Base-by-base conservation (phyloP, 2,329 filamentous ascomycete genomes). In the Xylaria arbuscula region DNA sequence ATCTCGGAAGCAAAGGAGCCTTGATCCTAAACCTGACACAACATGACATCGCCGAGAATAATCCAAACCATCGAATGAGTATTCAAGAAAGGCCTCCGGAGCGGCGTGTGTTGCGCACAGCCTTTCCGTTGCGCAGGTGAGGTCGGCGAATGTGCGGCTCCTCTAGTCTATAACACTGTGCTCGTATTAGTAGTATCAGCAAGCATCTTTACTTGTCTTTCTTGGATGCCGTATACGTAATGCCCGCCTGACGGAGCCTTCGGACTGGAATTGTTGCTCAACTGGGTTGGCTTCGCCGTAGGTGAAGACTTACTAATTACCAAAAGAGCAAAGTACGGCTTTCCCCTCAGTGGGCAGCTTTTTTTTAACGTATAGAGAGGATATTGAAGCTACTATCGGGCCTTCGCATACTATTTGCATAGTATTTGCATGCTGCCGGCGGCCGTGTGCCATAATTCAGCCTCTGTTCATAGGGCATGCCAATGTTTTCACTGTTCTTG, bases 1-100 rank as follows among this genome's bases (percentile, higher is more conserved):
- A 59, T 50, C 17, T 56, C 63, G 59, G 63, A 69, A 55, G 58
- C 48, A 32, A 61, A 60, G 24, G 15, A 50, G 50, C 13, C 34
- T 53, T 53, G 48, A 15, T 8, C 40, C 13, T 17, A 24, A 54
- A 55, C 42, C 45, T 64, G 13, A 47, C 59, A 66, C 64, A 34
- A 56, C 64, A 50, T 47, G 32, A 51, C 62, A 47, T 36, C 47
- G 42, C 54, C 40, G 64, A 57, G 22, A 11, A 13, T 19, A 11
- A 55, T 53, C 38, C 24, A 42, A 50, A 51, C 36, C 32, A 8
- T 40, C 63, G 32, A 57, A 59, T n/a, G 34, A 58, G 19, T 40
- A 51, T 45, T 38, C 24, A 15, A 36, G 24, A 58, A 19, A 53
- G 32, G 11, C n/a, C 34, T 50, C 24, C 22, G 28, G 13, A 13